Evolutionary conservation across 495 filamentous ascomycete species (phyloP).

Genomic region (Neurospora sp.): DNA sequence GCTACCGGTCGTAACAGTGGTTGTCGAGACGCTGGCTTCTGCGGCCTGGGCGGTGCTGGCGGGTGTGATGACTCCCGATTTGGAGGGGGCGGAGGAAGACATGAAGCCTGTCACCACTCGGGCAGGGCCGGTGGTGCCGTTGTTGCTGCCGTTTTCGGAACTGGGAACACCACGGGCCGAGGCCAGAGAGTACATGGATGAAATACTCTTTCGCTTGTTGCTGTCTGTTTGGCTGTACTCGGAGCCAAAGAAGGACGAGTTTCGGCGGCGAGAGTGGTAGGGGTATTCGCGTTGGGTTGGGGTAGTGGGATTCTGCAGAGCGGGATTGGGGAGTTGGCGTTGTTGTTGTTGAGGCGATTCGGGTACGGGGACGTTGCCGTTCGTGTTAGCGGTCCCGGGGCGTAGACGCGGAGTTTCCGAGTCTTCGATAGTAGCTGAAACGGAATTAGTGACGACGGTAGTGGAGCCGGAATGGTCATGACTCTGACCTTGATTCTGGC

Average conservation of each 20-base stretch:
- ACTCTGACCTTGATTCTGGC: neutral
- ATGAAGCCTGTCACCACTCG: constrained; percentile 29
- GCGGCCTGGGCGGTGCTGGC: constrained; percentile 22
- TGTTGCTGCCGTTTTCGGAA: constrained; percentile 32
- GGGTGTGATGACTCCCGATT: constrained; percentile 18
- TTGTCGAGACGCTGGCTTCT: constrained; percentile 41
- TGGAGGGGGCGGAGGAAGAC: constrained; percentile 14
- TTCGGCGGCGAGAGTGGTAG: constrained; percentile 13
- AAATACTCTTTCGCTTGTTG: constrained; percentile 53
- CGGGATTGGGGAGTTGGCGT: constrained; percentile 35
- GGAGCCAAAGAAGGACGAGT: constrained; percentile 22
- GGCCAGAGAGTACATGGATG: constrained; percentile 54
- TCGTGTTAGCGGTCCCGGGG: constrained; percentile 15
- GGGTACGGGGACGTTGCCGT: constrained; percentile 9
- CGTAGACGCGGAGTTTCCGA: constrained; percentile 32
- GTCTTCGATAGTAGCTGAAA: constrained; percentile 25
- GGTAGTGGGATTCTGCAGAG: constrained; percentile 18
- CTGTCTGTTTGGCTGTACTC: constrained; percentile 25
- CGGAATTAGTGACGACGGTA: neutral
- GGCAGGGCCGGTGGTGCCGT: constrained; percentile 17
- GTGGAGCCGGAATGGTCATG: neutral
- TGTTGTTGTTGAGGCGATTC: constrained; percentile 6
- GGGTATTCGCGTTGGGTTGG: neutral
- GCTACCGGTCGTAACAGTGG: constrained; percentile 44
- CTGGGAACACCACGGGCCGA: constrained; percentile 41